phyloP scores from a whole-genome alignment of 176 grass and related monocot species.

The Oryza nivara region DNA sequence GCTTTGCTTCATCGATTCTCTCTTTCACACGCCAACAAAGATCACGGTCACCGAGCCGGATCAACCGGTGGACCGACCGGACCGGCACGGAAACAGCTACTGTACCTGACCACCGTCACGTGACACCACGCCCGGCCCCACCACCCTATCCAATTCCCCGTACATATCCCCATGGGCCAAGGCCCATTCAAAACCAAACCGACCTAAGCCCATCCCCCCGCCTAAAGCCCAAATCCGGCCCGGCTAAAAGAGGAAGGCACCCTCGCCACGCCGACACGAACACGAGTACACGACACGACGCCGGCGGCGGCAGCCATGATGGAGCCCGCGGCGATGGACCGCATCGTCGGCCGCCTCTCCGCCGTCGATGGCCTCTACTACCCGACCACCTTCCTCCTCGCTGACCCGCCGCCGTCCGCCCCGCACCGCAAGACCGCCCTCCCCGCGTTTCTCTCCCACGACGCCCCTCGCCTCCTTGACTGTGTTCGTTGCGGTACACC shows the following conservation, averaged over 20 bases:
- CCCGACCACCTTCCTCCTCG: conserved; percentile 64
- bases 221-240: too few relatives aligned
- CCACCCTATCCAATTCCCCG: background rate
- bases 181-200: background rate
- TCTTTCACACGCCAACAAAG: too few relatives aligned
- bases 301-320: conserved; percentile 33
- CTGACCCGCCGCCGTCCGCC: conserved; percentile 27
- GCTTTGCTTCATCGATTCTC: too few relatives aligned
- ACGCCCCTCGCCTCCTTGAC: conserved; percentile 85
- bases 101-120: background rate
- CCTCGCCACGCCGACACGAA: background rate
- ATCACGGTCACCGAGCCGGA: too few relatives aligned
- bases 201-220: background rate
- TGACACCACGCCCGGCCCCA: background rate
- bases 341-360: conserved; percentile 75
- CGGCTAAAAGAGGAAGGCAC: background rate
- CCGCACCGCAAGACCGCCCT: conserved; percentile 48
- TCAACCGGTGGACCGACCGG: too few relatives aligned
- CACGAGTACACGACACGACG: background rate
- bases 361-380: conserved; percentile 81
- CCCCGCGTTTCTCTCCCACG: conserved; percentile 49
- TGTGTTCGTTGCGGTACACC: too few relatives aligned
- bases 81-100: too few relatives aligned
- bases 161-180: too few relatives aligned
- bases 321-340: conserved; percentile 71